Evolutionary conservation across 768 basidiomycete genomes (phyloP).

Genomic region (Collybiopsis confluens): DNA sequence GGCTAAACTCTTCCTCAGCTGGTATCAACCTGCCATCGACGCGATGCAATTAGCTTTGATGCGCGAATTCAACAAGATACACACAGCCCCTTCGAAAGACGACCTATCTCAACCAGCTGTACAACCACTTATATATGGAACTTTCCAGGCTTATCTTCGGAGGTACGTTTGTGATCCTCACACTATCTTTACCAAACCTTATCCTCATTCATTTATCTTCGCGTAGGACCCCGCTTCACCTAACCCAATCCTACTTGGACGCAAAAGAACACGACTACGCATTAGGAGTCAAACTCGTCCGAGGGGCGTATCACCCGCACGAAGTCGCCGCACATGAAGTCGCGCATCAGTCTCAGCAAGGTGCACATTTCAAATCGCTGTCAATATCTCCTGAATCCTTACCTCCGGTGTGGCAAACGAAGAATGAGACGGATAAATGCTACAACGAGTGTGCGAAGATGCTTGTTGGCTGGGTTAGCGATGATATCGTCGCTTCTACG

Average conservation of each 20-base stretch:
- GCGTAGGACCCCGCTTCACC: conserved; percentile 61
- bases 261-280: conserved; percentile 65
- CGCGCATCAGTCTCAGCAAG: conserved; percentile 9
- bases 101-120: conserved; percentile 18
- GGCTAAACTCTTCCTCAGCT: conserved; percentile 27
- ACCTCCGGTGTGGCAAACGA: conserved; percentile 68
- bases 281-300: conserved; percentile 87
- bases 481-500: conserved; percentile 35
- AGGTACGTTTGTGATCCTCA: conserved; percentile 37
- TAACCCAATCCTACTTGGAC: conserved; percentile 59
- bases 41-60: conserved; percentile 72
- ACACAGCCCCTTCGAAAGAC: conserved; percentile 11
- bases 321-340: conserved; percentile 52
- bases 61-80: conserved; percentile 64
- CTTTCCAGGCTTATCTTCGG: conserved; percentile 85
- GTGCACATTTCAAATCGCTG: conserved; percentile 22
- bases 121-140: conserved; percentile 76
- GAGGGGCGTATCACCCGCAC: conserved; percentile 86
- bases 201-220: neutral
- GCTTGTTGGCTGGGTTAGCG: conserved; percentile 52
- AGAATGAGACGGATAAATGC: conserved; percentile 67
- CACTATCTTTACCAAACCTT: neutral
- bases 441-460: conserved; percentile 61
- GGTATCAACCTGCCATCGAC: conserved; percentile 83
- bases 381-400: conserved; percentile 55